Evolutionary conservation across 2,329 filamentous ascomycete genomes (phyloP).

Genomic region (Botrytis pseudocinerea): DNA sequence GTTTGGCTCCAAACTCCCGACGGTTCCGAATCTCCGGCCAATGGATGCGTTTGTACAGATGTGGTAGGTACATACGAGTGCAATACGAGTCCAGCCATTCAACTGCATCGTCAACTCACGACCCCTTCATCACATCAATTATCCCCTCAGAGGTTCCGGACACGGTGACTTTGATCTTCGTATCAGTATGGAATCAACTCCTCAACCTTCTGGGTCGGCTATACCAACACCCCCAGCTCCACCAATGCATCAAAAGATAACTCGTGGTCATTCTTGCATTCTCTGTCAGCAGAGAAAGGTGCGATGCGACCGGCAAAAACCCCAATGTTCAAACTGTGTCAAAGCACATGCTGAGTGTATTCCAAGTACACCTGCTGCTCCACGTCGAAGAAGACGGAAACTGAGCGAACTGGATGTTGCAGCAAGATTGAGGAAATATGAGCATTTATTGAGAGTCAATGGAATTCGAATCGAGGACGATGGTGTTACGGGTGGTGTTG

Average conservation of each 20-base stretch:
- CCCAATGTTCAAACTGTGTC: conserved; percentile 38
- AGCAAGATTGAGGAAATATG: conserved; percentile 34
- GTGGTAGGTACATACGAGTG: neutral
- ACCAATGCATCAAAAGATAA: conserved; percentile 28
- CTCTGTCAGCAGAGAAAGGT: conserved; percentile 41
- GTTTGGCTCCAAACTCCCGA: neutral
- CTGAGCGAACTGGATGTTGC: conserved; percentile 35
- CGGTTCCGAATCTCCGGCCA: neutral
- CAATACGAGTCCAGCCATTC: neutral
- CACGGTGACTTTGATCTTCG: too few species aligned
- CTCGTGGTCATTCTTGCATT: conserved; percentile 35
- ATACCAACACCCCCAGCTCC: conserved; percentile 1
- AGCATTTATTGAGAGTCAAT: conserved; percentile 35
- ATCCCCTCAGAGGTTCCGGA: neutral
- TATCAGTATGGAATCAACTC: conserved; percentile 19
- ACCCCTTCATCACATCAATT: conserved; percentile 41
- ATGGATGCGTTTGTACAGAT: neutral
- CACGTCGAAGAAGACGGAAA: conserved; percentile 35
- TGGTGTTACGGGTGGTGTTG: neutral
- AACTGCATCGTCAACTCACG: neutral
- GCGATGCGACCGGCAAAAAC: conserved; percentile 38
- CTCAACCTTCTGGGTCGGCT: neutral
- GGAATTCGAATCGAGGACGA: conserved; percentile 37
- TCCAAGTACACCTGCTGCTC: conserved; percentile 34
- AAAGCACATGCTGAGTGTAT: conserved; percentile 38